phyloP scores from a whole-genome alignment of 371 early-diverging fungal genomes.

The Mortierella sp. region DNA sequence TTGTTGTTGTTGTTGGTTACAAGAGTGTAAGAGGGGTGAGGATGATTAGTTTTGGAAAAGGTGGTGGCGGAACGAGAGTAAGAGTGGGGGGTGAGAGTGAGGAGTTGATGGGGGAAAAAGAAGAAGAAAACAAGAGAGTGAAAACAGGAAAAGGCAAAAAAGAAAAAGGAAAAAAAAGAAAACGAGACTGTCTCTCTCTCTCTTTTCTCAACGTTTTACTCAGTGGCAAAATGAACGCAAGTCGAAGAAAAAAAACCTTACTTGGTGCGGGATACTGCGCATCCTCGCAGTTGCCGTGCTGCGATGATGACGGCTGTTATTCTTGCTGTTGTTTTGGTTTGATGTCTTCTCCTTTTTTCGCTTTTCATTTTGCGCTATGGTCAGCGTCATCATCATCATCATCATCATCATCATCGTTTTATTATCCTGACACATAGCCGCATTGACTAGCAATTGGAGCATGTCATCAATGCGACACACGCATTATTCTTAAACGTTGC shows the following conservation, averaged over 20 bases:
- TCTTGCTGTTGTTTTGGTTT: no score
- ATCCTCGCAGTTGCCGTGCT: neutral
- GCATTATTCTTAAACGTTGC: no score
- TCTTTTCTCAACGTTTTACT: no score
- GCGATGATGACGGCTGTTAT: neutral
- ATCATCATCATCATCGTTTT: neutral
- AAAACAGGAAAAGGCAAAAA: neutral
- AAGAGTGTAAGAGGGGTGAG: neutral
- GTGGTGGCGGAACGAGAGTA: neutral
- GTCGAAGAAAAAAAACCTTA: neutral
- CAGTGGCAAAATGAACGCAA: neutral
- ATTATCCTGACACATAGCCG: no score
- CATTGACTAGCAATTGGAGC: no score
- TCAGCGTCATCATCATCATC: neutral
- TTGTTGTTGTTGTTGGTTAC: neutral
- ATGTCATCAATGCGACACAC: no score
- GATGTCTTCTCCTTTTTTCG: neutral
- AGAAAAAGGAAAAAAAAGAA: neutral
- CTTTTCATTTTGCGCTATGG: neutral
- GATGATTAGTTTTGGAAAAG: neutral
- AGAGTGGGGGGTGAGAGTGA: neutral
- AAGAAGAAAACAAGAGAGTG: constrained; percentile 10
- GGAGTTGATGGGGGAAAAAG: neutral
- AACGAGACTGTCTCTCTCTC: neutral
- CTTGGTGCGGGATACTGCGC: neutral